phyloP scores from a whole-genome alignment of 2,329 filamentous ascomycete genomes.

The Colletotrichum chrysophilum region DNA sequence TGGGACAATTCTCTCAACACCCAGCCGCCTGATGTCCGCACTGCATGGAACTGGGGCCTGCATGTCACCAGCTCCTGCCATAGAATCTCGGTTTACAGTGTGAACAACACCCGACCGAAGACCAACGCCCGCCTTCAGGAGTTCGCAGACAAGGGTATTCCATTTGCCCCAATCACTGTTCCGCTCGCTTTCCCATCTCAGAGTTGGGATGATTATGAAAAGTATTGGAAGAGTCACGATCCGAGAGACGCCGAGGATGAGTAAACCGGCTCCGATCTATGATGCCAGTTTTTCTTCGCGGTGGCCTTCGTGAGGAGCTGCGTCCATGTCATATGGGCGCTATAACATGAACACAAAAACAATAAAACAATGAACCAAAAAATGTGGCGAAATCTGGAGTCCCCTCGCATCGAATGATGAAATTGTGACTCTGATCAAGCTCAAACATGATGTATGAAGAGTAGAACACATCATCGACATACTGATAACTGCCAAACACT shows the following conservation, averaged over 20 bases:
- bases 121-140: conserved; percentile 56
- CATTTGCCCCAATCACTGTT: conserved; percentile 58
- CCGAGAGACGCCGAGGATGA: conserved; percentile 32
- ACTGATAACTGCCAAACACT: not conserved
- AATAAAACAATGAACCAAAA: too few species aligned
- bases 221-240: conserved; percentile 30
- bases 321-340: not conserved
- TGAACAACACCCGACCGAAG: conserved; percentile 55
- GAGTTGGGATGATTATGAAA: conserved; percentile 52
- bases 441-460: not conserved
- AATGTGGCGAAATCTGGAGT: too few species aligned
- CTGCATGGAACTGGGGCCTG: conserved; percentile 69
- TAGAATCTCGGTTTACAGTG: conserved; percentile 65
- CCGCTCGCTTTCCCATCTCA: conserved; percentile 56
- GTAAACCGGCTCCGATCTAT: not conserved
- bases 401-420: too few species aligned
- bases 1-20: conserved; percentile 70
- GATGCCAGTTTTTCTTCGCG: not conserved
- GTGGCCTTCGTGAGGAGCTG: not conserved
- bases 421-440: too few species aligned
- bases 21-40: conserved; percentile 59
- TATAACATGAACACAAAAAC: accelerated
- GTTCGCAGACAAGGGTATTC: conserved; percentile 52
- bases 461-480: not conserved
- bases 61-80: conserved; percentile 70